These are phyloP conservation scores for Blastobotrys elegans DNA, from an alignment of 1,139 yeast genomes.

Conservation along the genomic window DNA sequence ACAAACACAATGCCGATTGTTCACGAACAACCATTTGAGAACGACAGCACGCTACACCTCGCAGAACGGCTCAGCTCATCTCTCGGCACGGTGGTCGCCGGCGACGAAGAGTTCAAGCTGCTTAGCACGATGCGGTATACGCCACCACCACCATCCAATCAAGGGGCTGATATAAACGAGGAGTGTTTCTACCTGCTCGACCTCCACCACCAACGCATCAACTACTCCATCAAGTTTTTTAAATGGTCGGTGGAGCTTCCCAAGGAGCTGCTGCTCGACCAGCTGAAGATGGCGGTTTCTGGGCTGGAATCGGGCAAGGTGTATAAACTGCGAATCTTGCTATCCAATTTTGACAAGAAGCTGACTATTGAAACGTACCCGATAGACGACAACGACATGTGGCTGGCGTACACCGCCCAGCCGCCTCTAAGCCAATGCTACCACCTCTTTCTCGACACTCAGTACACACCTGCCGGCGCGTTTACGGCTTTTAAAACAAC, in stretches of 20 bases:
- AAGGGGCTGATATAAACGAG: slow-evolving; percentile 10
- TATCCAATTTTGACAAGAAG: slow-evolving; percentile 42
- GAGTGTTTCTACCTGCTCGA: slow-evolving; percentile 48
- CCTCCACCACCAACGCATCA: slow-evolving; percentile 59
- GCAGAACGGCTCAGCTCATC: neutral
- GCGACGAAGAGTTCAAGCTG: slow-evolving; percentile 43
- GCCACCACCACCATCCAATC: slow-evolving; percentile 48
- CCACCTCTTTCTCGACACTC: slow-evolving; percentile 58
- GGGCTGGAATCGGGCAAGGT: slow-evolving; percentile 32
- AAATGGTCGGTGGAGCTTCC: slow-evolving; percentile 44
- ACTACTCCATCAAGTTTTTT: slow-evolving; percentile 52
- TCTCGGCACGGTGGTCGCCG: neutral
- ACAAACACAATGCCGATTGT: neutral
- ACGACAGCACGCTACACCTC: neutral
- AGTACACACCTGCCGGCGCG: slow-evolving; percentile 55
- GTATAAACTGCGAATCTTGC: slow-evolving; percentile 56
- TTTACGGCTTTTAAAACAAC: slow-evolving; percentile 91
- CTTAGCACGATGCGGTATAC: slow-evolving; percentile 72
- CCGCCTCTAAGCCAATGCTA: slow-evolving; percentile 37
- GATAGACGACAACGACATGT: slow-evolving; percentile 37
- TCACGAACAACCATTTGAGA: neutral
- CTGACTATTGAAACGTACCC: slow-evolving; percentile 49
- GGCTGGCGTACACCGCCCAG: slow-evolving; percentile 40
- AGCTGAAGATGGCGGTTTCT: slow-evolving; percentile 43
- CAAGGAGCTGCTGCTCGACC: slow-evolving; percentile 40